Conservation (phyloP, 2,329 filamentous ascomycete genomes). For the Sarocladium brachiariae region DNA sequence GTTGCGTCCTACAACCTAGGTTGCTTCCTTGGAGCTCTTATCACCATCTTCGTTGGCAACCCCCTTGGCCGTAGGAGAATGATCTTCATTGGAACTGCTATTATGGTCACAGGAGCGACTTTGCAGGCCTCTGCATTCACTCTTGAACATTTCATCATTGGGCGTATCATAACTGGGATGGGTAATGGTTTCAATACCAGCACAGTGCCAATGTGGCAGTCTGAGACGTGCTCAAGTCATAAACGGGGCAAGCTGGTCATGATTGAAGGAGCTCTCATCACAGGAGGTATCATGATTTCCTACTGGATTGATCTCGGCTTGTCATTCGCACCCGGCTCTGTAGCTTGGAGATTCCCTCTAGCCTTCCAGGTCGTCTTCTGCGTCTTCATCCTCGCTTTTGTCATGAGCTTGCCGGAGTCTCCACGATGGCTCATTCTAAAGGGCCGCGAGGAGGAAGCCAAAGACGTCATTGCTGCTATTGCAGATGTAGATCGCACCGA, state of each 20-base stretch:
- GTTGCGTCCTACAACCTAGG: constrained; percentile 54
- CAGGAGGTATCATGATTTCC: constrained; percentile 47
- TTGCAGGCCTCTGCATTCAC: constrained; percentile 52
- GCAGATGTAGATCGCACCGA: constrained; percentile 47
- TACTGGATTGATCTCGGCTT: constrained; percentile 57
- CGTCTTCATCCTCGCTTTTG: constrained; percentile 46
- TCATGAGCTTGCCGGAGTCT: constrained; percentile 48
- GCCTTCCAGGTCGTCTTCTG: constrained; percentile 50
- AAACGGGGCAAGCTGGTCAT: constrained; percentile 55
- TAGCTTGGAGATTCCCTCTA: constrained; percentile 53
- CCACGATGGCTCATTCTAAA: constrained; percentile 41
- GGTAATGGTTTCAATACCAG: constrained; percentile 53
- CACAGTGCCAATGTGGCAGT: constrained; percentile 53
- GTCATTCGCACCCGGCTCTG: constrained; percentile 37
- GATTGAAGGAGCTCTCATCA: constrained; percentile 53
- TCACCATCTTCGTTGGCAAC: constrained; percentile 60
- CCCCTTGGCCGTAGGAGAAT: constrained; percentile 52
- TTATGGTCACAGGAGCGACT: constrained; percentile 51
- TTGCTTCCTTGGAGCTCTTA: constrained; percentile 57
- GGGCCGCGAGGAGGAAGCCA: constrained; percentile 39
- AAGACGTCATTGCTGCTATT: constrained; percentile 42
- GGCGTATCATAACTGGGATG: constrained; percentile 52
- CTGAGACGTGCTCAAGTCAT: constrained; percentile 50
- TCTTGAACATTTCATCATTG: constrained; percentile 49
- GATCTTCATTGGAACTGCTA: constrained; percentile 51